Conservation (phyloP, 768 basidiomycete species). For the Hericium alpestre region DNA sequence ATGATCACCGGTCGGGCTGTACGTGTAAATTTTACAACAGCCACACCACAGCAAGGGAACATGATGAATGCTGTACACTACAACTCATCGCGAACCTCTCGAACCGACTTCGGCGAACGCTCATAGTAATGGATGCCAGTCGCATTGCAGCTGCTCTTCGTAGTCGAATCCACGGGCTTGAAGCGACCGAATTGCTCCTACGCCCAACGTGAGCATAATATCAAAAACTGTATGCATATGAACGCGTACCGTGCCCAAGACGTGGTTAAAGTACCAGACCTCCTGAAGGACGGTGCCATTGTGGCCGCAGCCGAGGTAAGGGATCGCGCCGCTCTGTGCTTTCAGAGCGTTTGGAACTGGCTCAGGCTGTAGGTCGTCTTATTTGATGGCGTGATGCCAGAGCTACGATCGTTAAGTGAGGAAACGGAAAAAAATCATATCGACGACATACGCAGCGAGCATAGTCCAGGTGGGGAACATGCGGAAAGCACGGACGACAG, state of each 20-base stretch:
- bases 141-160: slow-evolving; percentile 40
- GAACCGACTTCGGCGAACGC: slow-evolving; percentile 40
- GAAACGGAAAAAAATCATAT: neutral
- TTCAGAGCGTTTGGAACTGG: slow-evolving; percentile 44
- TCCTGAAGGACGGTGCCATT: slow-evolving; percentile 50
- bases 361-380: slow-evolving; percentile 47
- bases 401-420: slow-evolving; percentile 9
- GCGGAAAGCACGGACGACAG: slow-evolving; percentile 45
- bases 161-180: slow-evolving; percentile 49
- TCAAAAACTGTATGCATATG: neutral
- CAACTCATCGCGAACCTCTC: slow-evolving; percentile 23
- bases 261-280: slow-evolving; percentile 65
- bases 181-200: slow-evolving; percentile 55
- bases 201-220: neutral
- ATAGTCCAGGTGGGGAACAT: slow-evolving; percentile 61
- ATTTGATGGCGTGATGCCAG: slow-evolving; percentile 60
- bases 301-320: slow-evolving; percentile 51
- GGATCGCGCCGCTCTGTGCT: slow-evolving; percentile 48
- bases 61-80: too few relatives aligned
- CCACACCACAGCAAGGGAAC: too few relatives aligned
- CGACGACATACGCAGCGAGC: slow-evolving; percentile 44
- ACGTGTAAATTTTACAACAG: too few relatives aligned
- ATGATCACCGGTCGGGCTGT: too few relatives aligned
- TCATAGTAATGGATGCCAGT: slow-evolving; percentile 52
- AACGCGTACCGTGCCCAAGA: slow-evolving; percentile 45